Evolutionary conservation across 176 grass and related monocot species (phyloP), one percentile per base, ranked within the genome.

Genomic region (Aegilops umbellulata): DNA sequence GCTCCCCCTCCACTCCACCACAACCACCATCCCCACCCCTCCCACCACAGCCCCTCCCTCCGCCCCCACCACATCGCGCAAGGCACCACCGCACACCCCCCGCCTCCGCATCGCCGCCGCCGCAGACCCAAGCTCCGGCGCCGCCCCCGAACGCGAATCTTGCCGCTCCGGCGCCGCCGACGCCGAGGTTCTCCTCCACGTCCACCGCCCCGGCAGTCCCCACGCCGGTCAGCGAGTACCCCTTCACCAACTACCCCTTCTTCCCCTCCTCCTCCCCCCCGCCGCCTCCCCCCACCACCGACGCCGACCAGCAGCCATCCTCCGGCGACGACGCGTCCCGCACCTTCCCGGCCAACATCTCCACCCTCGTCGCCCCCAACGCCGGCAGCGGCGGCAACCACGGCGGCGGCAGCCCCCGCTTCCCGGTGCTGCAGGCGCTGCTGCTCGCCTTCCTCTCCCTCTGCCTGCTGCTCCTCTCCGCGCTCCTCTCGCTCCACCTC

Each of bases 241-340:
- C 88, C 7, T 90, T 90, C 88, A 86, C 88, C 44, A 74, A 75
- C 85, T 49, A 87, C 89, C 89, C 89, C 1, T 90, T 90, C 85
- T 90, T 90, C 85, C 89, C 89, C 7, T 2, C 55, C 85, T 3
- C 10, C 15, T 10, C 85, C 2, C 85, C 88, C 2, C 89, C 80
- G 0, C 22, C 80, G 0, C 22, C 84, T 1, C 66, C 84, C 1
- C 22, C 47, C 31, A 0, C 80, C 0, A 25, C 80, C 3, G 20
- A 6, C 46, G 3, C 80, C 0, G 7, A 82, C 0, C 44, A 69
- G 4, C 38, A 88, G 55, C 65, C 74, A 6, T 75, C 60, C 6
- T 55, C 23, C 41, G 84, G 42, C 13, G 72, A 49, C 65, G 84
- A 58, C 10, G 79, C 64, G 57, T 90, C 20, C 84, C 80, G 69